Conservation (phyloP, 2,329 filamentous ascomycete species). For the Fusarium sublunatum region DNA sequence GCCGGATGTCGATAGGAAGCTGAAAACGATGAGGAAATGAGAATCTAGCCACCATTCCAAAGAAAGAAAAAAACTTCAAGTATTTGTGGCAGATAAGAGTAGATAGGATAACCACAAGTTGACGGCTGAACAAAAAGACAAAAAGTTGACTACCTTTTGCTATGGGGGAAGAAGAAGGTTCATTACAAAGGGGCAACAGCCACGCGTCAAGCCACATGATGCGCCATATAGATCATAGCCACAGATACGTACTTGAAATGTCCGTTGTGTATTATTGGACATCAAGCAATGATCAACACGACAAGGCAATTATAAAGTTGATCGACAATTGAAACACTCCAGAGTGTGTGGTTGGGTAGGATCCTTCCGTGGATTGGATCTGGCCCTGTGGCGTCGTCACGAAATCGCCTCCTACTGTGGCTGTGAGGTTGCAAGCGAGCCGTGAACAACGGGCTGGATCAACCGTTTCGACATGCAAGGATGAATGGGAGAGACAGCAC, state of each 20-base stretch:
- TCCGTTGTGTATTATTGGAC: neutral
- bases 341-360: slow-evolving; percentile 9
- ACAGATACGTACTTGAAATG: neutral
- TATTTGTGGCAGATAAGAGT: neutral
- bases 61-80: neutral
- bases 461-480: slow-evolving; percentile 11
- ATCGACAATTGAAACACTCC: slow-evolving; percentile 10
- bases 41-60: slow-evolving; percentile 12
- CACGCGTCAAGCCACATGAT: slow-evolving; percentile 36
- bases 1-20: slow-evolving; percentile 7
- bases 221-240: slow-evolving; percentile 18
- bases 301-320: slow-evolving; percentile 17
- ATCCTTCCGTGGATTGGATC: slow-evolving; percentile 16
- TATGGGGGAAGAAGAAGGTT: neutral
- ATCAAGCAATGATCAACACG: slow-evolving; percentile 33
- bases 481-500: slow-evolving; percentile 12
- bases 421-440: slow-evolving; percentile 23
- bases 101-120: neutral
- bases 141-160: neutral
- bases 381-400: slow-evolving; percentile 27
- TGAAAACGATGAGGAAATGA: slow-evolving; percentile 5
- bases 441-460: neutral
- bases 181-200: slow-evolving; percentile 23
- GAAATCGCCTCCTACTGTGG: slow-evolving; percentile 33
- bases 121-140: slow-evolving; percentile 1